Evolutionary conservation across 2,329 filamentous ascomycete genomes (phyloP), one percentile per base, ranked within the genome.

Genomic region (Neurospora sp.): DNA sequence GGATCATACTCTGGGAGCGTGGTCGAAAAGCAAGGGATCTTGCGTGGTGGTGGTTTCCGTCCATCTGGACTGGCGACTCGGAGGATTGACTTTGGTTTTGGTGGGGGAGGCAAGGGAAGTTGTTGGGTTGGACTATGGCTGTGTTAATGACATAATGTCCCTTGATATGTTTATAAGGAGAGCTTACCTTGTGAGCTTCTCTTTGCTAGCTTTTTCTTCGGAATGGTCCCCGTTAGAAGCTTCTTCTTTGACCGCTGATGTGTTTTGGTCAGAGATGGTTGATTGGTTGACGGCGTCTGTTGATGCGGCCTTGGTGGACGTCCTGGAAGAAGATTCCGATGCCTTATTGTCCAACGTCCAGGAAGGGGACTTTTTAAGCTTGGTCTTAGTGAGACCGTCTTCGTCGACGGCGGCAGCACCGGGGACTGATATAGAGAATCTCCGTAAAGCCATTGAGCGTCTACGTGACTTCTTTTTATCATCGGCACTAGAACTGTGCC

Each of bases 381-480:
- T 75, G 38, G 74, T 73, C 71, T 76, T 75, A 68, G 73, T 69
- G 73, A 71, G 66, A 38, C 70, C 4, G 33, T 69, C 72, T 67
- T 71, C 71, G 68, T 72, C 69, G 68, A 68, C 23, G 23, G 52
- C 52, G 23, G 6, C 52, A 33, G 70, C 33, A 69, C 71, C 52
- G 72, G 40, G 67, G 71, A 42, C 40, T 68, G 74, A 71, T 40
- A 76, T 72, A 28, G 73, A 76, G 38, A 73, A 71, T 68, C 69
- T 72, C 68, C 74, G 74, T 70, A 72, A 71, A 38, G 70, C 68
- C 66, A 71, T 72, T 71, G 74, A 75, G 68, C 69, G 72, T 71
- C 68, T 73, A 74, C 74, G 75, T 74, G 74, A 73, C 73, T 74
- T 76, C 71, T 72, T 71, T 68, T 75, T 75, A 40, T 67, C 28